phyloP scores from a whole-genome alignment of 1,139 yeast genomes.

The Yamadazyma dushanensis region DNA sequence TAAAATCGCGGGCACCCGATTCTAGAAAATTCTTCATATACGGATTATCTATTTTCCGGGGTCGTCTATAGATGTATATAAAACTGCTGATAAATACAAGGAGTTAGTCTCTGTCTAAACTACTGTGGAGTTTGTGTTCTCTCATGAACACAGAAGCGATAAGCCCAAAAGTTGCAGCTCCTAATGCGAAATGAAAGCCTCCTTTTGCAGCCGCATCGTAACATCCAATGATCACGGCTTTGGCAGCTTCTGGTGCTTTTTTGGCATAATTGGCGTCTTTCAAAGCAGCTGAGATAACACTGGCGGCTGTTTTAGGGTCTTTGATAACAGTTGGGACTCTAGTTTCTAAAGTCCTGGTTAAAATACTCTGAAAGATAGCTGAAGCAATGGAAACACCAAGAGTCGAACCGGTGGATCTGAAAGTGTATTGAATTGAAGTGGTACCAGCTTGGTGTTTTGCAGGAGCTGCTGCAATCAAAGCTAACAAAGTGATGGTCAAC shows the following conservation, averaged over 20 bases:
- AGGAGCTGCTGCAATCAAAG: slow-evolving; percentile 67
- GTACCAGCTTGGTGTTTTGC: slow-evolving; percentile 66
- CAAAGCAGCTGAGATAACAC: slow-evolving; percentile 52
- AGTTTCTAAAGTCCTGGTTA: slow-evolving; percentile 19
- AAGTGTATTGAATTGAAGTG: slow-evolving; percentile 74
- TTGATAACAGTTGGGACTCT: slow-evolving; percentile 26
- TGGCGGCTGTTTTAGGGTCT: slow-evolving; percentile 32
- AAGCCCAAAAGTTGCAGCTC: slow-evolving; percentile 38
- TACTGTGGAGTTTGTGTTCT: slow-evolving; percentile 45
- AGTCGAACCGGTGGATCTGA: slow-evolving; percentile 74
- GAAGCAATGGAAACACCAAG: slow-evolving; percentile 69
- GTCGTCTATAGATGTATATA: not conserved
- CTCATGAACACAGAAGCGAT: slow-evolving; percentile 38
- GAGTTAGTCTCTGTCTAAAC: slow-evolving; percentile 37
- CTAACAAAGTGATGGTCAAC: slow-evolving; percentile 65
- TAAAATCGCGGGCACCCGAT: not conserved
- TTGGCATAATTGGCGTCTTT: slow-evolving; percentile 57
- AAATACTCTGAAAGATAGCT: slow-evolving; percentile 55
- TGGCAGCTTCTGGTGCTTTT: slow-evolving; percentile 49
- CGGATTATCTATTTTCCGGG: not conserved
- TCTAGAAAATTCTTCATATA: slow-evolving; percentile 2
- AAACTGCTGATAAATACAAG: too few relatives aligned
- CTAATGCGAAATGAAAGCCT: slow-evolving; percentile 51
- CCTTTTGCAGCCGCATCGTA: slow-evolving; percentile 53
- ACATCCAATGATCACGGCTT: slow-evolving; percentile 43